Conservation (phyloP, 1,139 yeast species). For the Kodamaea suecica region DNA sequence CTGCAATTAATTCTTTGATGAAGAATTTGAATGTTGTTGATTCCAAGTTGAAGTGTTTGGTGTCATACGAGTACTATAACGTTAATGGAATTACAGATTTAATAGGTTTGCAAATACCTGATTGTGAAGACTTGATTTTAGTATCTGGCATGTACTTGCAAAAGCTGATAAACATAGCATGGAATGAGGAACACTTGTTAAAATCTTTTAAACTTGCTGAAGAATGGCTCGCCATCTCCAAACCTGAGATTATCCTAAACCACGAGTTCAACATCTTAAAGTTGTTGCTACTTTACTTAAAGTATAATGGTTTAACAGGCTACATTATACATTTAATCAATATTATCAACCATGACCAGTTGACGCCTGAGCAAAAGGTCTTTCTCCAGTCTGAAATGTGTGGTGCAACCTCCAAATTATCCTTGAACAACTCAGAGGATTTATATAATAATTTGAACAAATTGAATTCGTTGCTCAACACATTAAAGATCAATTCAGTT, state of each 20-base stretch:
- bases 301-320: constrained; percentile 34
- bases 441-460: constrained; percentile 12
- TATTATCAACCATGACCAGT: neutral
- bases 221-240: neutral
- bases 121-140: constrained; percentile 9
- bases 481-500: constrained; percentile 9
- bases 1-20: constrained; percentile 16
- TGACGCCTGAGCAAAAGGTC: constrained; percentile 5
- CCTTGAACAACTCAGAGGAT: constrained; percentile 9
- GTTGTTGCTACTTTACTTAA: constrained; percentile 32
- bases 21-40: constrained; percentile 12
- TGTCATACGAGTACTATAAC: constrained; percentile 22
- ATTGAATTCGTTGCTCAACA: constrained; percentile 18
- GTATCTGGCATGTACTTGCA: constrained; percentile 22
- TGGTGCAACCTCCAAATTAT: constrained; percentile 13
- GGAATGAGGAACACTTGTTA: constrained; percentile 18
- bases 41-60: constrained; percentile 10
- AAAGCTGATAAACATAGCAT: constrained; percentile 19
- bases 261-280: constrained; percentile 32
- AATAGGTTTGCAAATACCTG: constrained; percentile 9
- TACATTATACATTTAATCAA: constrained; percentile 21
- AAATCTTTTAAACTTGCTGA: constrained; percentile 10
- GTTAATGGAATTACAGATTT: constrained; percentile 20
- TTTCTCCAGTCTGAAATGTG: constrained; percentile 17
- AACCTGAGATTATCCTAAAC: too few relatives aligned